Conservation (phyloP, 169 alveolate genomes). For the Plasmodium gonderi region DNA sequence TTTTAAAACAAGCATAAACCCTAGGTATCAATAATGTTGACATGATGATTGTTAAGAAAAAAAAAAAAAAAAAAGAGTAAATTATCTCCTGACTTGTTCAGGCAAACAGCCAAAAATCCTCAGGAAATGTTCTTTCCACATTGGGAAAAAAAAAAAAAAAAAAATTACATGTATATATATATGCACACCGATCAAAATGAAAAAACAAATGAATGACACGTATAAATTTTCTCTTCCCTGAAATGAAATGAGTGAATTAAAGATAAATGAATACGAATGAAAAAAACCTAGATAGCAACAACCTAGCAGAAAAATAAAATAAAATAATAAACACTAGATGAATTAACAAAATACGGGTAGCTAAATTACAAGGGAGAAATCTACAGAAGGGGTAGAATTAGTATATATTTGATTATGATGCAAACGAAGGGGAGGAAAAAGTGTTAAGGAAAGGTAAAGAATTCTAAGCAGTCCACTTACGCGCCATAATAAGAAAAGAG, state of each 20-base stretch:
- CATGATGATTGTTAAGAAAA: background rate
- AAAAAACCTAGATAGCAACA: background rate
- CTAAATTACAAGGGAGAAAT: background rate
- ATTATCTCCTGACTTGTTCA: background rate
- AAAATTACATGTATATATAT: background rate
- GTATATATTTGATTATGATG: background rate
- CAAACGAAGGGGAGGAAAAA: background rate
- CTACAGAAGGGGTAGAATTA: background rate
- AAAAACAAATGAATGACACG: background rate
- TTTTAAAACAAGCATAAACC: no score
- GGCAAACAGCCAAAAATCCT: background rate
- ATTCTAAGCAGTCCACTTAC: no score
- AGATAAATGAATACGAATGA: background rate
- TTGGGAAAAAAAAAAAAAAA: background rate
- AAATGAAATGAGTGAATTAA: background rate
- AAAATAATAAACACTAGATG: no score
- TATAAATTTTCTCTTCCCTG: background rate
- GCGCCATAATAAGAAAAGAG: no score
- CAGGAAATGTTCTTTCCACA: background rate
- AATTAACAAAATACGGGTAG: background rate
- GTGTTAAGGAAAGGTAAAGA: background rate
- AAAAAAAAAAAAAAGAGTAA: background rate
- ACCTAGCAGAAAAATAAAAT: background rate
- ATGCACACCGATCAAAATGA: background rate
- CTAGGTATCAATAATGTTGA: background rate